Percentiles rank a stretch among this genome's conserved stretches.
phyloP scores from a whole-genome alignment of 192 early-diverging fungal species.

The Coemansia sp. region DNA sequence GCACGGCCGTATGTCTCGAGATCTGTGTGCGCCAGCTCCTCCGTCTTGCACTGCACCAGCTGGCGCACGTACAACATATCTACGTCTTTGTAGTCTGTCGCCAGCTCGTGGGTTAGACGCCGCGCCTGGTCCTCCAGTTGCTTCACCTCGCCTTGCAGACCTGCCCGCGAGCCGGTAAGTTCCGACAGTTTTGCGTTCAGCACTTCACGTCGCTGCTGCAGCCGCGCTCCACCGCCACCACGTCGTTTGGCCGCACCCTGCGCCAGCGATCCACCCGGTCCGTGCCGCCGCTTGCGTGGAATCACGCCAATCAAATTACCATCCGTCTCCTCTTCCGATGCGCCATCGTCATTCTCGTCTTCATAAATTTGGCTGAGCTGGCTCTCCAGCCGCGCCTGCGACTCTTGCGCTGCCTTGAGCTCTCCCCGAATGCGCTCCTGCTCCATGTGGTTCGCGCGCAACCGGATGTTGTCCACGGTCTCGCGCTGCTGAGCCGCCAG shows the following conservation, averaged over 20 bases:
- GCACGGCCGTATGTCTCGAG: constrained; percentile 84
- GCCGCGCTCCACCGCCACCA: constrained; percentile 28
- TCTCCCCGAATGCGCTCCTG: constrained; percentile 49
- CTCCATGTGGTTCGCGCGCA: constrained; percentile 27
- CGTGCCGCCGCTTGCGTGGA: constrained; percentile 32
- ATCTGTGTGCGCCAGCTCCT: constrained; percentile 77
- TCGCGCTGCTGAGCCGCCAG: constrained; percentile 46
- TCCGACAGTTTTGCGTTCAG: constrained; percentile 39
- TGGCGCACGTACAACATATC: constrained; percentile 67
- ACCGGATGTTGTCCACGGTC: constrained; percentile 40
- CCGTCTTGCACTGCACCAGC: constrained; percentile 71
- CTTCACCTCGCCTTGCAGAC: constrained; percentile 73
- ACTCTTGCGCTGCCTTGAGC: constrained; percentile 25
- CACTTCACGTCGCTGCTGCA: constrained; percentile 37
- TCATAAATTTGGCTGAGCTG: constrained; percentile 37
- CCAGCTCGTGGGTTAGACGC: constrained; percentile 62
- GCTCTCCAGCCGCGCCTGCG: constrained; percentile 30
- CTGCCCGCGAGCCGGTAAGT: constrained; percentile 46
- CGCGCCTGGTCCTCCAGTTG: constrained; percentile 77
- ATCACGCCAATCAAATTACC: constrained; percentile 11
- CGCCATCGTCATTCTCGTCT: constrained; percentile 8
- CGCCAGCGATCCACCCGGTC: constrained; percentile 3
- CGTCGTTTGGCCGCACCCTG: constrained; percentile 16
- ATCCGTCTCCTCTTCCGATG: background rate
- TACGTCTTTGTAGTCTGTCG: constrained; percentile 74